A percentile compares a stretch with the other conserved stretches of the same genome.
Conservation (phyloP, 768 basidiomycete species). For the Macrolepiota dolichaula region DNA sequence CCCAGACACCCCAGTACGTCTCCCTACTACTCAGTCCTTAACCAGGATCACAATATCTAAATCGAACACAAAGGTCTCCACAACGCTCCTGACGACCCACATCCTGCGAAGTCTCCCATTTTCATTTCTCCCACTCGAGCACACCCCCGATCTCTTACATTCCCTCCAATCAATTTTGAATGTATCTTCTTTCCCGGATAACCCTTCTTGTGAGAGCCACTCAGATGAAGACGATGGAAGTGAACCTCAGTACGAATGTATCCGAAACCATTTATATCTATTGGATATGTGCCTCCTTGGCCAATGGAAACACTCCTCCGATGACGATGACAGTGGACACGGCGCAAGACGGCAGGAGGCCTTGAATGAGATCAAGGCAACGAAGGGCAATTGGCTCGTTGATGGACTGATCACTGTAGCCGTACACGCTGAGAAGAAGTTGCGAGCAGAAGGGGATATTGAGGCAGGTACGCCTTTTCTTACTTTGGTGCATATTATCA, state of each 20-base stretch:
- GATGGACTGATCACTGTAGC: slow-evolving; percentile 50
- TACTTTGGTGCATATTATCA: neutral
- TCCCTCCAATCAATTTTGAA: slow-evolving; percentile 30
- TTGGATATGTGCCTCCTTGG: slow-evolving; percentile 63
- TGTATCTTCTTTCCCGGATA: slow-evolving; percentile 33
- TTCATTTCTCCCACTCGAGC: slow-evolving; percentile 30
- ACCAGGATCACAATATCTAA: neutral
- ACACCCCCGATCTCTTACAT: slow-evolving; percentile 31
- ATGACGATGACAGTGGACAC: slow-evolving; percentile 10
- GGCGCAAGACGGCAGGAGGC: slow-evolving; percentile 8
- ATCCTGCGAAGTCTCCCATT: slow-evolving; percentile 48
- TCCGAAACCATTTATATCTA: slow-evolving; percentile 54
- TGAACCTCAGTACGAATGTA: slow-evolving; percentile 32
- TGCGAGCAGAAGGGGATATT: slow-evolving; percentile 14
- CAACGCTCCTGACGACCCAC: slow-evolving; percentile 49
- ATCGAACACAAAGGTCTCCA: slow-evolving; percentile 39
- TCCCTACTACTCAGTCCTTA: neutral
- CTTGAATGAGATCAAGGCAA: slow-evolving; percentile 26
- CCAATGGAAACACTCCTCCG: slow-evolving; percentile 38
- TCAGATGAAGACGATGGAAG: slow-evolving; percentile 5
- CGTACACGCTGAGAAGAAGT: slow-evolving; percentile 39
- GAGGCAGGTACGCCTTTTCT: slow-evolving; percentile 17
- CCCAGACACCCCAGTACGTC: slow-evolving; percentile 28
- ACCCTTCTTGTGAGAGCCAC: slow-evolving; percentile 28
- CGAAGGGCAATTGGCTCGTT: slow-evolving; percentile 41